Base-by-base conservation (phyloP, 306 rosid genomes). In the Canavalia gladiata region DNA sequence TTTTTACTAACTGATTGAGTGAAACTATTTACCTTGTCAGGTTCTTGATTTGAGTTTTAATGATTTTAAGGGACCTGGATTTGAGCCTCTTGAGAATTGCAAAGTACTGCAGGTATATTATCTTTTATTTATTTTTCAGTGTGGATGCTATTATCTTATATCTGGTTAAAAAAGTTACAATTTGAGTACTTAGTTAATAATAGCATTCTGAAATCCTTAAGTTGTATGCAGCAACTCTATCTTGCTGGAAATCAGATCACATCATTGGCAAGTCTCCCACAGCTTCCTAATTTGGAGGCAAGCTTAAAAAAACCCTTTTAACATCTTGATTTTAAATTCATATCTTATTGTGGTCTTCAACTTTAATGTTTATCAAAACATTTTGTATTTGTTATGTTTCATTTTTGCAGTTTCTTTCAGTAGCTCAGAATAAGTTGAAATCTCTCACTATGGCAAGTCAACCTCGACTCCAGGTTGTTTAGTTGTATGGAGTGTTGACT, bases 231-330 rank as follows among this genome's bases (percentile, higher is more conserved):
- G 98, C 99, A 96, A 93, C 91, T 96, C 47, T 96, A 96, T 87
- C 97, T 96, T 83, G 97, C 99, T 85, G 99, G 99, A 75, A 96
- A 96, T 83, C 99, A 96, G 87, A 93, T 96, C 84, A 96, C 98
- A 9, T 93, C 99, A 58, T 85, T 96, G 86, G 96, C 92, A 67
- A 96, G 97, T 90, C 97, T 96, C 60, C 98, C 99, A 0, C 97
- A 87, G 72, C 97, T 96, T 82, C 97, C 97, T 66, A 96, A 93
- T 89, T 88, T 96, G 91, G 98, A 96, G 99, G 99, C 90, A 89
- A 83, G 88, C 72, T 82, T 63, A 51, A 50, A 70, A 18, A 76
- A 76, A 30, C 70, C 60, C 55, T 9, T 46, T 46, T 54, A 8
- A 3, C 71, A 75, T 76, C 37, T 10, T 34, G 28, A 66, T 81